phyloP scores from a whole-genome alignment of 805 yeast species.

The Myxozyma neglecta region DNA sequence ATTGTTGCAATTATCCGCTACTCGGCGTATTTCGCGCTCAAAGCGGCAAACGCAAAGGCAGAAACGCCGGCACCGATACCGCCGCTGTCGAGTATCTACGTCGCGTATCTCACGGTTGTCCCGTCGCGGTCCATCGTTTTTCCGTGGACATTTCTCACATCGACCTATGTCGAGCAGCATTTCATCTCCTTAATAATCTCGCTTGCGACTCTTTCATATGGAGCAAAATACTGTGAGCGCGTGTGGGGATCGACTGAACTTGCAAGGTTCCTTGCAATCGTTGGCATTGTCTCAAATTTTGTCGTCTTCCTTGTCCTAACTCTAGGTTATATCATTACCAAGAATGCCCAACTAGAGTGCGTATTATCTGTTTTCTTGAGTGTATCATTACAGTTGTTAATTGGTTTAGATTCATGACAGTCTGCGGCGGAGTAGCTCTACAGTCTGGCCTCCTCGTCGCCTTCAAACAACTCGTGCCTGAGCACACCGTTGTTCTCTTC shows the following conservation, averaged over 20 bases:
- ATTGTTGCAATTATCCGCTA: constrained; percentile 40
- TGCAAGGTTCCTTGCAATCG: constrained; percentile 48
- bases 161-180: constrained; percentile 31
- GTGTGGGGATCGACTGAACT: constrained; percentile 63
- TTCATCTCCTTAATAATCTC: constrained; percentile 39
- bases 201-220: constrained; percentile 46
- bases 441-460: constrained; percentile 61
- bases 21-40: constrained; percentile 37
- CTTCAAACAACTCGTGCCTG: constrained; percentile 64
- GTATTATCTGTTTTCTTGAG: not conserved
- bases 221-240: constrained; percentile 65
- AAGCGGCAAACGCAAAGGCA: constrained; percentile 13
- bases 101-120: constrained; percentile 53
- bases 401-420: constrained; percentile 44
- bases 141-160: constrained; percentile 32
- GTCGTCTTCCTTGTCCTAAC: constrained; percentile 38
- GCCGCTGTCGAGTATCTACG: constrained; percentile 50
- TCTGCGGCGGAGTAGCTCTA: constrained; percentile 57
- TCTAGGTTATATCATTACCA: constrained; percentile 3
- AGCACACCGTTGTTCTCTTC: constrained; percentile 54
- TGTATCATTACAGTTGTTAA: not conserved
- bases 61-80: constrained; percentile 34
- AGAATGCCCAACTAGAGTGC: not conserved
- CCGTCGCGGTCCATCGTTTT: constrained; percentile 44
- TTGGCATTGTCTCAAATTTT: constrained; percentile 43